These are phyloP conservation scores for Pichia nakasei DNA, from an alignment of 805 yeast species.

Conservation along the genomic window DNA sequence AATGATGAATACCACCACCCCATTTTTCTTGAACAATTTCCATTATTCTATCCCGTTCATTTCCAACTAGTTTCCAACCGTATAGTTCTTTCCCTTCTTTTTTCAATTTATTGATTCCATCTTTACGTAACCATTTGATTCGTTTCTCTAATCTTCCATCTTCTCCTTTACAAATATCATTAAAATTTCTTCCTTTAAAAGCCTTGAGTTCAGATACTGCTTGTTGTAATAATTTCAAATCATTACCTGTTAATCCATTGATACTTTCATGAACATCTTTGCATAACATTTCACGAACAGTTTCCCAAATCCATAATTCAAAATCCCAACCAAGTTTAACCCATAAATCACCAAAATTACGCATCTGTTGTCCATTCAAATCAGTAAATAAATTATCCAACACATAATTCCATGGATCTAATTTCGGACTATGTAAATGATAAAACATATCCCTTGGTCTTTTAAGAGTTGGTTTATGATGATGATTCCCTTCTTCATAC, in stretches of 20 bases:
- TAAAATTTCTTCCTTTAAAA: constrained; percentile 16
- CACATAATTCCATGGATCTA: constrained; percentile 36
- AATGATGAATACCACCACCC: not conserved
- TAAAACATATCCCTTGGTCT: constrained; percentile 24
- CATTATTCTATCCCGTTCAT: constrained; percentile 2
- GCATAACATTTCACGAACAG: constrained; percentile 17
- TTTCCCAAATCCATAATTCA: constrained; percentile 21
- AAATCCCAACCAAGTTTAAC: constrained; percentile 16
- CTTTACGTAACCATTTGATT: constrained; percentile 18
- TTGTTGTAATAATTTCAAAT: not conserved
- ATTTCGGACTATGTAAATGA: constrained; percentile 43
- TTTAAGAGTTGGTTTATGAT: constrained; percentile 9
- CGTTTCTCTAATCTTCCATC: constrained; percentile 13
- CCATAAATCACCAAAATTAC: constrained; percentile 22
- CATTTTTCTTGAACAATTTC: constrained; percentile 12
- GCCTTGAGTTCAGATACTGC: constrained; percentile 11
- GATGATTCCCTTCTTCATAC: constrained; percentile 4
- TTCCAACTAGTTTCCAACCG: constrained; percentile 10
- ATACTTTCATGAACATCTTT: constrained; percentile 1
- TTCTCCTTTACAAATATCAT: constrained; percentile 16
- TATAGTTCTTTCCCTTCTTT: not conserved
- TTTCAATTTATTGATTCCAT: constrained; percentile 11
- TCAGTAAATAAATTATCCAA: constrained; percentile 14
- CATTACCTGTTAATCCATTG: not conserved
- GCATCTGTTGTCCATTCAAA: constrained; percentile 11